These are phyloP conservation scores for Podospora bellae-mahoneyi DNA, from an alignment of 495 filamentous ascomycete species.

Conservation along the genomic window DNA sequence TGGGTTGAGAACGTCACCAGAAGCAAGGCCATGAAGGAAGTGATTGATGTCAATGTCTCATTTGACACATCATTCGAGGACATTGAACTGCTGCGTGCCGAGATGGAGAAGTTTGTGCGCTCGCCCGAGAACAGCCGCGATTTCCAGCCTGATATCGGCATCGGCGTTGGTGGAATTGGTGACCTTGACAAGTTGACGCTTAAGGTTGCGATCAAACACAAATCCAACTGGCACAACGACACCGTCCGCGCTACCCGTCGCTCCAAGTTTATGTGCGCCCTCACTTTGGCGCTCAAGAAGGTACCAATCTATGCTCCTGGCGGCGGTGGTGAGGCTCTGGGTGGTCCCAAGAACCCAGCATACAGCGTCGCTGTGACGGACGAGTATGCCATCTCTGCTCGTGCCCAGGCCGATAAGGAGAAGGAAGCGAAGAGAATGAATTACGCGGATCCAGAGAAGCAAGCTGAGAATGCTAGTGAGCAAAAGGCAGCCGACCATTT, in stretches of 20 bases:
- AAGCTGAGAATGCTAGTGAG: constrained; percentile 24
- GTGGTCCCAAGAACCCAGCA: constrained; percentile 63
- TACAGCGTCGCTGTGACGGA: constrained; percentile 74
- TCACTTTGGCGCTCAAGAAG: constrained; percentile 79
- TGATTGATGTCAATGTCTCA: constrained; percentile 69
- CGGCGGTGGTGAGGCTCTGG: constrained; percentile 62
- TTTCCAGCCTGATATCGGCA: constrained; percentile 79
- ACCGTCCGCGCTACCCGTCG: constrained; percentile 74
- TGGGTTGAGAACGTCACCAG: constrained; percentile 94
- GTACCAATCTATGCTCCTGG: constrained; percentile 84
- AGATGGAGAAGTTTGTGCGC: constrained; percentile 81
- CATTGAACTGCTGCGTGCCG: constrained; percentile 72
- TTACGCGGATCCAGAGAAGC: constrained; percentile 26
- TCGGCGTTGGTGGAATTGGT: constrained; percentile 74
- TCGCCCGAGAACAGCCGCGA: constrained; percentile 84
- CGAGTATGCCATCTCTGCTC: constrained; percentile 55
- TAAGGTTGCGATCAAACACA: constrained; percentile 80
- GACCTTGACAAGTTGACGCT: constrained; percentile 87
- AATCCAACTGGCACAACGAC: constrained; percentile 96
- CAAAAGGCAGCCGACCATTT: constrained; percentile 37
- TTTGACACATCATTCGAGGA: constrained; percentile 88
- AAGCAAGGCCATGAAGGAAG: constrained; percentile 87
- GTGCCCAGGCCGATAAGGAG: constrained; percentile 55
- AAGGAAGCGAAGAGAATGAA: constrained; percentile 63
- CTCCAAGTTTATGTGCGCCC: constrained; percentile 94